Base-by-base conservation (phyloP, 2,329 filamentous ascomycete genomes). In the Beauveria asiatica region DNA sequence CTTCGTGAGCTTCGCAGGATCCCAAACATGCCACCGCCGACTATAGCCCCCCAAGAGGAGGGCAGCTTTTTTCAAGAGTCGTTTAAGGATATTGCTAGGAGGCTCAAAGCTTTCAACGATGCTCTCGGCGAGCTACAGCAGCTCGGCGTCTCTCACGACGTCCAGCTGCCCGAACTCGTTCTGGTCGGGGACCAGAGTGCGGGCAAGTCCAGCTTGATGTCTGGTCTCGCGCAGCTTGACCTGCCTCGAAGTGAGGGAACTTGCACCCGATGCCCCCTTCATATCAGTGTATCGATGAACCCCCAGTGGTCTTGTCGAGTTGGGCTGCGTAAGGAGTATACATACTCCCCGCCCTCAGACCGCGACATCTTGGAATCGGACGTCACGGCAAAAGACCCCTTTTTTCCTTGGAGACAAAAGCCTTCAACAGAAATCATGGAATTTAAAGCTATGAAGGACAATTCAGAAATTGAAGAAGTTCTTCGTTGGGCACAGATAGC, bases 131-230 rank as follows among this genome's bases (percentile, higher is more conserved):
- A 87, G 52, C 80, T 96, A 0, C 84, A 90, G 55, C 80, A 85
- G 6, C 79, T 93, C 0, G 89, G 88, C 0, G 85, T 96, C 0
- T 85, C 88, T 54, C 83, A 88, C 19, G 82, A 85, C 5, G 82
- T 90, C 0, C 82, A 83, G 0, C 76, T 96, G 0, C 90, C 92
- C 0, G 90, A 91, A 65, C 84, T 95, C 10, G 88, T 93, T 6
- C 83, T 96, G 0, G 84, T 96, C 0, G 92, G 92, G 0, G 91
- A 96, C 53, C 92, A 96, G 67, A 89, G 84, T 0, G 88, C 90
- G 0, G 92, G 92, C 0, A 96, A 96, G 69, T 91, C 86, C 0
- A 91, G 76, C 30, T 68, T 83, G 5, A 83, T 83, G 80, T 85
- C 85, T 13, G 85, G 83, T 0, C 81, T 89, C 51, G 78, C 81